A percentile compares a stretch with the other conserved stretches of the same genome.
phyloP scores from a whole-genome alignment of 2,329 filamentous ascomycete species.

The Sporothrix brunneoviolacea region DNA sequence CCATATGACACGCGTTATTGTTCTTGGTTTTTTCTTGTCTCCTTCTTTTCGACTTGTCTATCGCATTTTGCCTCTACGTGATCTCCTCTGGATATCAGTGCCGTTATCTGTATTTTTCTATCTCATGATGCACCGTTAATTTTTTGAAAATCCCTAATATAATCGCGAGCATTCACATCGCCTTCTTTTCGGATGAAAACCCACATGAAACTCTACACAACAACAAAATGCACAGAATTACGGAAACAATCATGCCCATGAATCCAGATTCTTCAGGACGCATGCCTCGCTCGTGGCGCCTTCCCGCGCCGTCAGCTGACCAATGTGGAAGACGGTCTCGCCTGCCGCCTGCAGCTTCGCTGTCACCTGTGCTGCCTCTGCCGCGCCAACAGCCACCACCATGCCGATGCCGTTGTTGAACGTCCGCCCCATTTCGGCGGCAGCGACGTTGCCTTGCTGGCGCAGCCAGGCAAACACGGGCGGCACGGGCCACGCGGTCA shows the following conservation, averaged over 20 bases:
- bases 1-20: too few relatives aligned
- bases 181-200: too few relatives aligned
- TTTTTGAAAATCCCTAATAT: too few relatives aligned
- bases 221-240: background rate
- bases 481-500: conserved; percentile 66
- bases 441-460: conserved; percentile 59
- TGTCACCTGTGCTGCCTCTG: conserved; percentile 54
- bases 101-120: too few relatives aligned
- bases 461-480: conserved; percentile 85
- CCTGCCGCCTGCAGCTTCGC: conserved; percentile 57
- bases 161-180: too few relatives aligned
- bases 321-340: conserved; percentile 73
- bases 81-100: too few relatives aligned
- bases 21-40: background rate
- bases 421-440: conserved; percentile 77
- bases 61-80: too few relatives aligned
- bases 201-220: background rate
- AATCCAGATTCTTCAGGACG: conserved; percentile 51
- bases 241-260: conserved; percentile 25
- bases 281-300: conserved; percentile 49
- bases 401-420: conserved; percentile 96
- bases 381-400: conserved; percentile 82
- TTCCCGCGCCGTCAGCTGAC: conserved; percentile 58
- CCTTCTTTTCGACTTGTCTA: background rate
- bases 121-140: too few relatives aligned